Evolutionary conservation across 2,329 filamentous ascomycete genomes (phyloP).

Genomic region (Xylariaceae sp.): DNA sequence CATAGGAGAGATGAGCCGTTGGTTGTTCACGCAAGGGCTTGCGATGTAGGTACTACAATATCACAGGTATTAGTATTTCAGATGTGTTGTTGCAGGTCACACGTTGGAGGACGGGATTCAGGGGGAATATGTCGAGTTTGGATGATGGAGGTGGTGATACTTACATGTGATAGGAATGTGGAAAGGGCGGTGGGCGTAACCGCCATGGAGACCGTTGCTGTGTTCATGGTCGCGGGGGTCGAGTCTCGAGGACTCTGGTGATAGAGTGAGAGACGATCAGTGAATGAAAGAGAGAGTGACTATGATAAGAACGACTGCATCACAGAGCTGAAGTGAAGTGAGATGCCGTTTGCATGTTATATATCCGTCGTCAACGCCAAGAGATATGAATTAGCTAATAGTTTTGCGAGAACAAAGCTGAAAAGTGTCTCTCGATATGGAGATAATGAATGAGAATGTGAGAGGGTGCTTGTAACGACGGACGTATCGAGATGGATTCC

Average conservation of each 20-base stretch:
- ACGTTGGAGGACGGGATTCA: background rate
- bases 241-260: slow-evolving; percentile 4
- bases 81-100: background rate
- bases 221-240: slow-evolving; percentile 44
- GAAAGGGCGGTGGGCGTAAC: slow-evolving; percentile 83
- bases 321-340: background rate
- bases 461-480: too few species aligned
- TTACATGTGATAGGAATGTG: slow-evolving; percentile 80
- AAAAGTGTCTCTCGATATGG: too few species aligned
- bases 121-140: background rate
- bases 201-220: slow-evolving; percentile 72
- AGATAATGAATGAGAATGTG: too few species aligned
- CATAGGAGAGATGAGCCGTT: slow-evolving; percentile 86
- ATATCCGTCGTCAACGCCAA: background rate
- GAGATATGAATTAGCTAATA: background rate
- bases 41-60: slow-evolving; percentile 69
- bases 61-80: slow-evolving; percentile 19
- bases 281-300: background rate
- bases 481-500: too few species aligned
- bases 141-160: slow-evolving; percentile 30
- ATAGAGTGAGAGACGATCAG: background rate
- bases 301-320: background rate
- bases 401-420: background rate
- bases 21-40: slow-evolving; percentile 71
- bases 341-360: background rate